A percentile compares a stretch with the other conserved stretches of the same genome.
Conservation (phyloP, 306 rosid genomes). For the Gynostemma pentaphyllum region DNA sequence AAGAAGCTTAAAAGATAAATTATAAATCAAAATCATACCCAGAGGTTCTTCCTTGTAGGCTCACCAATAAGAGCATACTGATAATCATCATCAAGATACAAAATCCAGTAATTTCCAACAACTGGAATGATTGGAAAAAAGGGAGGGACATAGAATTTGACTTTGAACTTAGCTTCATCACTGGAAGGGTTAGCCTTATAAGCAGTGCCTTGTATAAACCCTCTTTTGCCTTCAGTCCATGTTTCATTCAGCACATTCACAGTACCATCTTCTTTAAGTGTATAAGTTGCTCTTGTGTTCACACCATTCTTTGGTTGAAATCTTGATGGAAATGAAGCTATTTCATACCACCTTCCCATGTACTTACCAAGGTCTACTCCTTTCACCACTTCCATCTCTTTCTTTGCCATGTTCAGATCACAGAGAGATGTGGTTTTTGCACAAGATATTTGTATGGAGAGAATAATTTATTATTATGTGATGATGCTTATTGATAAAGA, state of each 20-base stretch:
- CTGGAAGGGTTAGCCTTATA: conserved; percentile 55
- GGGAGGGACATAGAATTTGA: conserved; percentile 72
- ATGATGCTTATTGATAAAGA: conserved; percentile 5
- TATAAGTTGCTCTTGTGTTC: conserved; percentile 78
- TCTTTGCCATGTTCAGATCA: conserved; percentile 25
- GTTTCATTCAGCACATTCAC: conserved; percentile 79
- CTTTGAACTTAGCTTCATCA: conserved; percentile 85
- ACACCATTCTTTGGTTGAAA: conserved; percentile 58
- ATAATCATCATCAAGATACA: conserved; percentile 59
- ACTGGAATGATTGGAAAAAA: conserved; percentile 74
- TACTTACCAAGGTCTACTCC: conserved; percentile 46
- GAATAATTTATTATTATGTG: background rate
- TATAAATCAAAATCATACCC: conserved; percentile 53
- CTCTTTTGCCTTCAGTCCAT: conserved; percentile 49
- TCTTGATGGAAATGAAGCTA: conserved; percentile 65
- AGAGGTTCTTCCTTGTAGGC: conserved; percentile 62
- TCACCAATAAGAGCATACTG: conserved; percentile 60
- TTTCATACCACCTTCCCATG: conserved; percentile 97
- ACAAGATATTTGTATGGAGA: background rate
- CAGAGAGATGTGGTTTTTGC: background rate
- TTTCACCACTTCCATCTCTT: conserved; percentile 61
- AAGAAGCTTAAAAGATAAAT: background rate
- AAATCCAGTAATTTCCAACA: conserved; percentile 82
- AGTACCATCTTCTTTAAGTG: conserved; percentile 50
- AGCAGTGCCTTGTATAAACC: conserved; percentile 58